Percentiles rank a stretch among this genome's conserved stretches.
Evolutionary conservation across 768 basidiomycete species (phyloP).

Genomic region (Chalciporus piperatus): DNA sequence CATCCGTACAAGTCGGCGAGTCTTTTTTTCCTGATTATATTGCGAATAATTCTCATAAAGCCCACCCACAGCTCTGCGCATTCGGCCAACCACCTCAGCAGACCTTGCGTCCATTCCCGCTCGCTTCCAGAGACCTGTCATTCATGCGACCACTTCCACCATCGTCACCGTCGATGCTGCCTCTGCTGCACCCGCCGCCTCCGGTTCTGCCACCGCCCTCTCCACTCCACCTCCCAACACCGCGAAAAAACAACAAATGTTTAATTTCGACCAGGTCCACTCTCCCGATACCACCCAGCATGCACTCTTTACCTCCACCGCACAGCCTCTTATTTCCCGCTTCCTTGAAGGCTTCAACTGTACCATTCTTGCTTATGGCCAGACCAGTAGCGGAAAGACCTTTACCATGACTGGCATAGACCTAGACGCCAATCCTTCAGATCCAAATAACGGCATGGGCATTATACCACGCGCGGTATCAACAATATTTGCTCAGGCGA

Average conservation of each 20-base stretch:
- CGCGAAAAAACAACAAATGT: slow-evolving; percentile 71
- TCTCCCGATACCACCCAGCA: slow-evolving; percentile 82
- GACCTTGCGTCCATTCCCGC: slow-evolving; percentile 85
- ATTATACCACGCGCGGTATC: slow-evolving; percentile 94
- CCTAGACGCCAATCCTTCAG: slow-evolving; percentile 82
- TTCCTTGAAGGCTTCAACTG: slow-evolving; percentile 96
- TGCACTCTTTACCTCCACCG: slow-evolving; percentile 81
- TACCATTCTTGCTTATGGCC: slow-evolving; percentile 47
- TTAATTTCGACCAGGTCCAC: slow-evolving; percentile 94
- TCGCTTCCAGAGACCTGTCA: slow-evolving; percentile 89
- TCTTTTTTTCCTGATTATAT: slow-evolving; percentile 14
- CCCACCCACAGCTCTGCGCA: slow-evolving; percentile 69
- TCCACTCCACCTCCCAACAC: slow-evolving; percentile 46
- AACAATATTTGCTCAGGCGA: slow-evolving; percentile 78
- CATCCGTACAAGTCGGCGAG: slow-evolving; percentile 93
- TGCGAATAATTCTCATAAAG: slow-evolving; percentile 13
- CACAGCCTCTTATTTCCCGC: slow-evolving; percentile 79
- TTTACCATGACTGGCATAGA: slow-evolving; percentile 98
- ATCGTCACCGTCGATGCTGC: slow-evolving; percentile 82
- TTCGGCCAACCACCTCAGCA: slow-evolving; percentile 82
- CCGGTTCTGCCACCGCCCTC: slow-evolving; percentile 49
- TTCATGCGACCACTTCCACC: slow-evolving; percentile 71
- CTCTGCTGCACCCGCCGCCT: slow-evolving; percentile 46
- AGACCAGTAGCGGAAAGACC: slow-evolving; percentile 35
- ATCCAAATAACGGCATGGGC: slow-evolving; percentile 82